Conservation (phyloP, 305 asterid genomes). For the Fraxinus ornus region DNA sequence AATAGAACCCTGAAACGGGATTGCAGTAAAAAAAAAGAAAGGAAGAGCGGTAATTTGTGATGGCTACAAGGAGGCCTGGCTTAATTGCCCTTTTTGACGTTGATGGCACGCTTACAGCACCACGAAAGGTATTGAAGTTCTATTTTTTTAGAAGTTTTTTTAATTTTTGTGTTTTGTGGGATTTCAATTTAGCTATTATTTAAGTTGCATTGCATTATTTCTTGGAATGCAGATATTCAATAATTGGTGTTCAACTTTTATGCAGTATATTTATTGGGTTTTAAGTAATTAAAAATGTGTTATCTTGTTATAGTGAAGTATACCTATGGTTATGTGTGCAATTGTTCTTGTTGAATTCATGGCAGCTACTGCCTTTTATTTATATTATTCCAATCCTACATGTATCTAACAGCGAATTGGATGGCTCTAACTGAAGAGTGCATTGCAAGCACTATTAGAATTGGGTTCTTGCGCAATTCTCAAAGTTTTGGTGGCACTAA, state of each 20-base stretch:
- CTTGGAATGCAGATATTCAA: neutral
- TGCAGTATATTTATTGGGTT: neutral
- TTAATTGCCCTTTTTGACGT: constrained; percentile 88
- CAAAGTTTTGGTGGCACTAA: neutral
- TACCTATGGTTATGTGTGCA: neutral
- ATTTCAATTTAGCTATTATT: neutral
- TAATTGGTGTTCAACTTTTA: neutral
- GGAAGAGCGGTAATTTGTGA: constrained; percentile 18
- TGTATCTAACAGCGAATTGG: constrained; percentile 6
- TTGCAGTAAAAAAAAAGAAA: constrained; percentile 23
- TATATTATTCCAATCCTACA: neutral
- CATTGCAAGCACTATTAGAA: constrained; percentile 16
- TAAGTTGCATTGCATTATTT: neutral
- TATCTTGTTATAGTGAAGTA: neutral
- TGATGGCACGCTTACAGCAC: constrained; percentile 94
- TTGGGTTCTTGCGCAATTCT: neutral
- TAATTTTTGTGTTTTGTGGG: neutral
- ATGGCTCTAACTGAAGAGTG: neutral
- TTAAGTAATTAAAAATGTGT: neutral
- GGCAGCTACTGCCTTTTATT: neutral
- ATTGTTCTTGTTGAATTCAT: neutral
- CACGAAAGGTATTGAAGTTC: constrained; percentile 59
- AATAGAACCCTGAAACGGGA: neutral
- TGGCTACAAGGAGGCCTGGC: constrained; percentile 69
- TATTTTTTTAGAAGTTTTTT: neutral